Conservation (phyloP, 2,329 filamentous ascomycete species). For the Moelleriella libera region DNA sequence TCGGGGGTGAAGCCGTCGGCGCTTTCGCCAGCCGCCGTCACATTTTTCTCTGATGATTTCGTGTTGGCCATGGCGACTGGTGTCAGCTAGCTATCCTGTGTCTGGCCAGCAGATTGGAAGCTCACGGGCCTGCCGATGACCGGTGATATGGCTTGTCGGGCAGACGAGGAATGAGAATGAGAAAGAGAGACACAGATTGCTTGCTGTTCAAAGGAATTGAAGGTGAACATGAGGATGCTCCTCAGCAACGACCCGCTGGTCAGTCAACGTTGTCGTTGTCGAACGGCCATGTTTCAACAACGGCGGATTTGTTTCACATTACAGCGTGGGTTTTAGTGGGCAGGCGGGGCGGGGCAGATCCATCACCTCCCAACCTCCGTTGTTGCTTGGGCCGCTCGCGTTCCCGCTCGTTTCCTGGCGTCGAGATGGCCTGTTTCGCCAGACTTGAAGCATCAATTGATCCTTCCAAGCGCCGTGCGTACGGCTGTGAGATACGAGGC, state of each 20-base stretch:
- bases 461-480: too few species aligned
- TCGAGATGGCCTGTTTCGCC: too few species aligned
- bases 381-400: too few species aligned
- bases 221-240: too few species aligned
- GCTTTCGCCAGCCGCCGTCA: conserved; percentile 1
- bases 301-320: background rate
- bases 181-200: too few species aligned
- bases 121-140: too few species aligned
- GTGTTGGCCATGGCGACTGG: background rate
- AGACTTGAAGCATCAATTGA: too few species aligned
- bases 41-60: background rate
- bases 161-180: too few species aligned
- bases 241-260: too few species aligned
- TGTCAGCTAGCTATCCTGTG: background rate
- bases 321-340: background rate
- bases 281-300: background rate
- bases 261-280: background rate
- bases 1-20: conserved; percentile 29
- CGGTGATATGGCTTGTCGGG: background rate
- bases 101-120: background rate
- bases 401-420: too few species aligned
- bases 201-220: too few species aligned
- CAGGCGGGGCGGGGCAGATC: background rate
- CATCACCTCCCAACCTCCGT: background rate
- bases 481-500: too few species aligned